Percentiles rank a stretch among this genome's conserved stretches.
These are phyloP conservation scores for Sanghuangporus baumii DNA, from an alignment of 1,284 basidiomycete species.

Conservation along the genomic window DNA sequence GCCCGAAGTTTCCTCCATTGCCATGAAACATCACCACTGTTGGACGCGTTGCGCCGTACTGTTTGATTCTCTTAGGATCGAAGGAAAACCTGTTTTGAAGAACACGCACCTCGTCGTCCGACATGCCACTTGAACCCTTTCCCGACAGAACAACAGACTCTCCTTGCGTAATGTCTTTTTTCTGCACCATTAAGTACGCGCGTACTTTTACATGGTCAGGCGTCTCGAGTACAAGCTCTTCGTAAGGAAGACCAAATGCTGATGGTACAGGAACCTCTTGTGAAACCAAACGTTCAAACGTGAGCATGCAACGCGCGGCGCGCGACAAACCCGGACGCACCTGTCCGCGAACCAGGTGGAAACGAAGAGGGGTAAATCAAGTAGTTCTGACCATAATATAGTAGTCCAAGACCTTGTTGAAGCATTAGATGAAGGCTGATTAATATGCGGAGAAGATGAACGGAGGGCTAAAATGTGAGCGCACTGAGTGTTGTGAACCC, in stretches of 20 bases:
- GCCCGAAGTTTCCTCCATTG: conserved; percentile 79
- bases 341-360: conserved; percentile 74
- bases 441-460: not conserved
- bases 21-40: conserved; percentile 91
- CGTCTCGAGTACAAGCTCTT: conserved; percentile 64
- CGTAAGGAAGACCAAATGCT: conserved; percentile 66
- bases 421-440: not conserved
- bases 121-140: conserved; percentile 19
- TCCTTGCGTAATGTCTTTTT: conserved; percentile 28
- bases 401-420: conserved; percentile 57
- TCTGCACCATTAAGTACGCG: conserved; percentile 56
- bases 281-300: not conserved
- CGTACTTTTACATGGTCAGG: conserved; percentile 55
- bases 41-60: conserved; percentile 69
- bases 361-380: conserved; percentile 89
- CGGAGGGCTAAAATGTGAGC: conserved; percentile 16
- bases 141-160: conserved; percentile 19
- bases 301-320: not conserved
- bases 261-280: conserved; percentile 68
- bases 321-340: conserved; percentile 34
- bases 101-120: conserved; percentile 26
- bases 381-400: conserved; percentile 82
- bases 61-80: conserved; percentile 1
- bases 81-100: conserved; percentile 27
- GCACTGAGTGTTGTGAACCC: conserved; percentile 61